Percentiles rank a stretch among this genome's conserved stretches.
These are phyloP conservation scores for Thermomucor indicae-seudaticae DNA, from an alignment of 371 early-diverging fungal genomes.

Conservation along the genomic window DNA sequence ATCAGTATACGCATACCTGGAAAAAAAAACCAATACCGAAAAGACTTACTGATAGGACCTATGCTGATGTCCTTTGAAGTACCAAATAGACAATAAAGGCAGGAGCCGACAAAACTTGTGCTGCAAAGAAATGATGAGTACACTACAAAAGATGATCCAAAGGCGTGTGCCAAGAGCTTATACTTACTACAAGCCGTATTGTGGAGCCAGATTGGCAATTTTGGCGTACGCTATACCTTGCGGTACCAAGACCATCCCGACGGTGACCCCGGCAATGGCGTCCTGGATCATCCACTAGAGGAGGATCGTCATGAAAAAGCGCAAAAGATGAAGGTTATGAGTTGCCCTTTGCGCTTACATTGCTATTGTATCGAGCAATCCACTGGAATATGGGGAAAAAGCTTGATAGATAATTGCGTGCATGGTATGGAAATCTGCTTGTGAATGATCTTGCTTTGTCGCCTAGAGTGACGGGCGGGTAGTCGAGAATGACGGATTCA, in stretches of 20 bases:
- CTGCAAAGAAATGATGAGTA: neutral
- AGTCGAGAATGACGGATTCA: slow-evolving; percentile 11
- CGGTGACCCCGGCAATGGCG: slow-evolving; percentile 81
- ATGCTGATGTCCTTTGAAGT: slow-evolving; percentile 79
- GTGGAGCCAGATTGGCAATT: slow-evolving; percentile 68
- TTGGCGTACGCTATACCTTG: slow-evolving; percentile 85
- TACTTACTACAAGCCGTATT: slow-evolving; percentile 24
- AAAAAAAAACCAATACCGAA: neutral
- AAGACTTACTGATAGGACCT: slow-evolving; percentile 40
- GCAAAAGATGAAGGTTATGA: too few relatives aligned
- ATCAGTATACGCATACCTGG: too few relatives aligned
- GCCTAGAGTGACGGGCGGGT: neutral
- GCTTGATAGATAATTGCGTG: too few relatives aligned
- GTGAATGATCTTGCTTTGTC: neutral
- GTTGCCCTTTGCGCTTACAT: too few relatives aligned
- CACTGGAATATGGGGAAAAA: slow-evolving; percentile 11
- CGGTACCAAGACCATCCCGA: slow-evolving; percentile 81
- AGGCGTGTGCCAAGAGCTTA: neutral
- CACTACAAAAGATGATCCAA: neutral
- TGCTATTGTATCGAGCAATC: slow-evolving; percentile 7
- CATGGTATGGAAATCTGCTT: too few relatives aligned
- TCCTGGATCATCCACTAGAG: slow-evolving; percentile 76
- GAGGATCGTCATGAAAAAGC: too few relatives aligned
- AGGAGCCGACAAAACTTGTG: slow-evolving; percentile 63
- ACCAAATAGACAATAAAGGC: slow-evolving; percentile 68